A percentile compares a stretch with the other conserved stretches of the same genome.
Evolutionary conservation across 805 yeast species (phyloP).

Genomic region (Candida broadrunensis): DNA sequence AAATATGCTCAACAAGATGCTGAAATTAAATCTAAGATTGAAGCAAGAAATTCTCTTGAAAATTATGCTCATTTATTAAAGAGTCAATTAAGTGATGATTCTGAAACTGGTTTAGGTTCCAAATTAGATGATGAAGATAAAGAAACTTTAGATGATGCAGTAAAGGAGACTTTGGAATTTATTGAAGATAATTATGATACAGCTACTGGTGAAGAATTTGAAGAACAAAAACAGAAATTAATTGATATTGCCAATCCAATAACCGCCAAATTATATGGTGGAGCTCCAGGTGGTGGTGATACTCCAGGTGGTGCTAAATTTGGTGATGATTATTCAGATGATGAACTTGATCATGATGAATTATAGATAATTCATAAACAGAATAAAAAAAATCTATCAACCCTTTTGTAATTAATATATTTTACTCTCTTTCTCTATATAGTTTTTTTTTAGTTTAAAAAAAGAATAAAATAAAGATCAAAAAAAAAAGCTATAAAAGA

Average conservation of each 20-base stretch:
- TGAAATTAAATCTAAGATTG: slow-evolving; percentile 42
- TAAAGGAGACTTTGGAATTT: slow-evolving; percentile 84
- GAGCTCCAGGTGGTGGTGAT: slow-evolving; percentile 44
- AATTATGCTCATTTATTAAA: slow-evolving; percentile 43
- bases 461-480: no score
- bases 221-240: slow-evolving; percentile 81
- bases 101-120: slow-evolving; percentile 56
- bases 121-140: slow-evolving; percentile 88
- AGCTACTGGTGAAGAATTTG: slow-evolving; percentile 90
- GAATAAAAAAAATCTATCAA: no score
- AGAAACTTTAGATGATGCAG: slow-evolving; percentile 82
- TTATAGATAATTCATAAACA: slow-evolving; percentile 26
- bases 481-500: no score
- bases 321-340: slow-evolving; percentile 44
- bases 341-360: slow-evolving; percentile 44
- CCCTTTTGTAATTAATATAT: no score
- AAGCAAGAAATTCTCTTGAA: slow-evolving; percentile 43
- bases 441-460: no score
- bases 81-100: slow-evolving; percentile 41
- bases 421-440: no score
- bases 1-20: slow-evolving; percentile 58
- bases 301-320: slow-evolving; percentile 27
- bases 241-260: slow-evolving; percentile 86
- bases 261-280: slow-evolving; percentile 70
- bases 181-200: slow-evolving; percentile 77